Evolutionary conservation across 2,329 filamentous ascomycete genomes (phyloP).

Genomic region (Pochonia chlamydosporia): DNA sequence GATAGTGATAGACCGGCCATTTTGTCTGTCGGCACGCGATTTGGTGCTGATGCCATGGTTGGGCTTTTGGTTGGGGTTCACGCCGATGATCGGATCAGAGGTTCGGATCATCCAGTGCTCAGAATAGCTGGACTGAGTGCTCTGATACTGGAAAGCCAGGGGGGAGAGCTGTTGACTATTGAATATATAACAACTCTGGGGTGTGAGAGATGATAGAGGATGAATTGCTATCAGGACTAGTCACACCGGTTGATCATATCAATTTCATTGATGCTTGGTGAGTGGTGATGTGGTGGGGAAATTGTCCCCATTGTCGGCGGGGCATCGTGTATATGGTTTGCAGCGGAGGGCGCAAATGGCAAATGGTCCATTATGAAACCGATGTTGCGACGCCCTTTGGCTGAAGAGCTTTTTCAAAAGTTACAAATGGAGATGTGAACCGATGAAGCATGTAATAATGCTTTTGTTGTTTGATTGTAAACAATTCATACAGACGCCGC

Average conservation of each 20-base stretch:
- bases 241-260: not conserved
- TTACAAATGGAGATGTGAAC: no score
- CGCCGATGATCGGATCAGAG: not conserved
- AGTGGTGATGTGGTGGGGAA: not conserved
- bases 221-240: not conserved
- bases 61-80: not conserved
- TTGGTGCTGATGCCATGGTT: constrained; percentile 4
- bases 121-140: not conserved
- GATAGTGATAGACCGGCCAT: constrained; percentile 42
- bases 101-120: no score
- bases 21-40: constrained; percentile 1
- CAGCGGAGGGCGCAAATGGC: not conserved
- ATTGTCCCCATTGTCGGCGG: not conserved
- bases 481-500: no score
- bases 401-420: no score
- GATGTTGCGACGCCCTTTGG: no score
- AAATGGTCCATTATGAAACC: not conserved
- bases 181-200: not conserved
- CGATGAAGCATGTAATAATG: no score
- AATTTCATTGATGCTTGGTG: not conserved
- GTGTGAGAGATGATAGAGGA: not conserved
- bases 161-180: not conserved
- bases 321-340: no score
- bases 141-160: not conserved
- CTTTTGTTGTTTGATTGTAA: no score